Evolutionary conservation across 192 early-diverging fungal species (phyloP).

Genomic region (Bifiguratus adelaidae): DNA sequence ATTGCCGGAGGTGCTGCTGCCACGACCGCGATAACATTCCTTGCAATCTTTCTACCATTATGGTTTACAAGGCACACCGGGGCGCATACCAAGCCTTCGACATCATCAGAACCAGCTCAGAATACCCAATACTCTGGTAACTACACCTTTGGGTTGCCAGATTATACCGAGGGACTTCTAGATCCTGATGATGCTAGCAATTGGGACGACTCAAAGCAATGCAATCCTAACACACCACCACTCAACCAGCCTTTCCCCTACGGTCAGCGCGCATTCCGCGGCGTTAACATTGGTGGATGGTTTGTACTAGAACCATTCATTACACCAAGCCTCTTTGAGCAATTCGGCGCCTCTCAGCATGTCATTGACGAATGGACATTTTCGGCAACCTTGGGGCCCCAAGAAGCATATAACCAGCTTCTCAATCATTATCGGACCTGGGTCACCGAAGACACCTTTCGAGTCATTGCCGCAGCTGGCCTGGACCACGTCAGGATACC

Average conservation of each 20-base stretch:
- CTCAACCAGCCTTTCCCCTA: slow-evolving; percentile 24
- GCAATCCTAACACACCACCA: slow-evolving; percentile 21
- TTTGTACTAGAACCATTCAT: slow-evolving; percentile 49
- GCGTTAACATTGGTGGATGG: slow-evolving; percentile 56
- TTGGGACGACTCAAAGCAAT: not conserved
- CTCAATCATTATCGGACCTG: slow-evolving; percentile 39
- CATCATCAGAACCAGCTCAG: too few relatives aligned
- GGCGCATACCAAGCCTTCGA: too few relatives aligned
- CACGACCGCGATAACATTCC: too few relatives aligned
- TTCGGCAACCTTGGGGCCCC: slow-evolving; percentile 35
- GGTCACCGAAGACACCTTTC: slow-evolving; percentile 47
- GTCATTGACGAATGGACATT: slow-evolving; percentile 52
- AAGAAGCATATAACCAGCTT: slow-evolving; percentile 22
- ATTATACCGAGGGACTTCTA: too few relatives aligned
- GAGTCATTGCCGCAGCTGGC: slow-evolving; percentile 24
- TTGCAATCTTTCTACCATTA: too few relatives aligned
- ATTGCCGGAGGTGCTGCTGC: too few relatives aligned
- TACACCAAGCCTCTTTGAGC: slow-evolving; percentile 28
- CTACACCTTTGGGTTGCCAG: too few relatives aligned
- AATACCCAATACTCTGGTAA: too few relatives aligned
- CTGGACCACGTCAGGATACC: slow-evolving; percentile 57
- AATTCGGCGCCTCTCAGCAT: slow-evolving; percentile 2
- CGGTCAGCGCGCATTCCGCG: slow-evolving; percentile 30
- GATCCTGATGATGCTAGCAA: too few relatives aligned
- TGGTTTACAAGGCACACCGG: too few relatives aligned